A percentile compares a stretch with the other conserved stretches of the same genome.
phyloP scores from a whole-genome alignment of 1,284 basidiomycete genomes.

The Leccinum insolens region DNA sequence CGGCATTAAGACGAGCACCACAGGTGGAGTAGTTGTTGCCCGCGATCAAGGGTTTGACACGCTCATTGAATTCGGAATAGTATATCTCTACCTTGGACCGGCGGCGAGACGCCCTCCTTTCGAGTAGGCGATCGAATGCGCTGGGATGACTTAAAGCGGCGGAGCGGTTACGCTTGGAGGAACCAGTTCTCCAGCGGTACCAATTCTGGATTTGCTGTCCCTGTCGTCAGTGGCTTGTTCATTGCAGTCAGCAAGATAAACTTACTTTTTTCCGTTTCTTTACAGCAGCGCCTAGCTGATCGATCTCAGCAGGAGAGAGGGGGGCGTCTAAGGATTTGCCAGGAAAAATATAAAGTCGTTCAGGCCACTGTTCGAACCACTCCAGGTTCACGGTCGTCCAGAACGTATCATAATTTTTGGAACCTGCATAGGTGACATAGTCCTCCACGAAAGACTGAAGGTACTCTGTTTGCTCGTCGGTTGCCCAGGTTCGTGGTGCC shows the following conservation, averaged over 20 bases:
- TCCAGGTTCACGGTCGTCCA: background rate
- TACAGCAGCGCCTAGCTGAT: background rate
- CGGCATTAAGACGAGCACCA: background rate
- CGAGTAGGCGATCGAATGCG: background rate
- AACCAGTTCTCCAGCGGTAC: background rate
- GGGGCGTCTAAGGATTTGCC: background rate
- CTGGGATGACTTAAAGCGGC: background rate
- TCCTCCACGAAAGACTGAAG: background rate
- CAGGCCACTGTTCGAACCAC: background rate
- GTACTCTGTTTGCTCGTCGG: background rate
- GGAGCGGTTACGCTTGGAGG: background rate
- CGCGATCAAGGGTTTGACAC: background rate
- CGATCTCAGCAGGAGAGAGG: background rate
- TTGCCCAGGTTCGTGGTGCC: background rate
- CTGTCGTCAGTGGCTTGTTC: background rate
- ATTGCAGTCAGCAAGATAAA: background rate
- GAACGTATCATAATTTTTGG: background rate
- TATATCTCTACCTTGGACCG: background rate
- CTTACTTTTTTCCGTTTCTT: background rate
- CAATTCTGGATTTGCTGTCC: background rate
- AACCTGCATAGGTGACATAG: background rate
- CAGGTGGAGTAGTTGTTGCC: background rate
- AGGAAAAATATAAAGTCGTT: background rate
- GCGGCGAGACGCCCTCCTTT: background rate
- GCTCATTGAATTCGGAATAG: background rate